Conservation (phyloP, 2,329 filamentous ascomycete species). For the Teratosphaeria viscida region DNA sequence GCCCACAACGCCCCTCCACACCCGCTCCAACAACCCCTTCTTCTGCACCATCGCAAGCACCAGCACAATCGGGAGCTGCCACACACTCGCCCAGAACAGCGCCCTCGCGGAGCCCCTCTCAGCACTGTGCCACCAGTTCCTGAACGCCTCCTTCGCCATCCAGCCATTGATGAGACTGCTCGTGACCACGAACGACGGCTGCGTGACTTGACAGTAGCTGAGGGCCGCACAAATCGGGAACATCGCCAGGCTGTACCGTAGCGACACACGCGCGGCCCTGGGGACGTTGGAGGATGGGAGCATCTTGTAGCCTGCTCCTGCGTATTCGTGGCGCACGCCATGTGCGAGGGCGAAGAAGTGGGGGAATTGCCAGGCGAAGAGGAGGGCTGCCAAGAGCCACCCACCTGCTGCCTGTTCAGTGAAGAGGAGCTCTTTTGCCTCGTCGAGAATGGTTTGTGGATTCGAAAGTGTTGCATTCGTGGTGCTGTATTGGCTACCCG, state of each 20-base stretch:
- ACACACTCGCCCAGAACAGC: constrained; percentile 95
- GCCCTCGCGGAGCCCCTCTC: constrained; percentile 69
- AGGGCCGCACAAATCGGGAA: constrained; percentile 76
- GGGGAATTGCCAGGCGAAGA: constrained; percentile 96
- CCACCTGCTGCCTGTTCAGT: constrained; percentile 48
- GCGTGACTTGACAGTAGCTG: constrained; percentile 70
- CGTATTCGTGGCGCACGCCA: constrained; percentile 83
- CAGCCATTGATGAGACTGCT: constrained; percentile 76
- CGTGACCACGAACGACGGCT: constrained; percentile 72
- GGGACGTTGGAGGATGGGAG: constrained; percentile 79
- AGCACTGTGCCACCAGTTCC: constrained; percentile 71
- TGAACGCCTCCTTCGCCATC: constrained; percentile 68
- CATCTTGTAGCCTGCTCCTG: constrained; percentile 56
- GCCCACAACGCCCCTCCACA: constrained; percentile 58
- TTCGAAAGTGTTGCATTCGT: constrained; percentile 11
- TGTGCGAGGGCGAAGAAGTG: constrained; percentile 95
- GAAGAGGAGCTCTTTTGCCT: constrained; percentile 25
- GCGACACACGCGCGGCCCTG: constrained; percentile 73
- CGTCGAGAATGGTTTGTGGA: constrained; percentile 14
- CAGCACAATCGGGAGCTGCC: constrained; percentile 84
- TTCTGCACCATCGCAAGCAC: constrained; percentile 87
- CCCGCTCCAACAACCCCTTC: constrained; percentile 77
- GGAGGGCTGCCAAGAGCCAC: constrained; percentile 73
- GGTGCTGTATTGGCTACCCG: constrained; percentile 71
- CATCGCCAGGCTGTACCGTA: constrained; percentile 77